Evolutionary conservation across 306 rosid species (phyloP).

Genomic region (Aeschynomene evenia): DNA sequence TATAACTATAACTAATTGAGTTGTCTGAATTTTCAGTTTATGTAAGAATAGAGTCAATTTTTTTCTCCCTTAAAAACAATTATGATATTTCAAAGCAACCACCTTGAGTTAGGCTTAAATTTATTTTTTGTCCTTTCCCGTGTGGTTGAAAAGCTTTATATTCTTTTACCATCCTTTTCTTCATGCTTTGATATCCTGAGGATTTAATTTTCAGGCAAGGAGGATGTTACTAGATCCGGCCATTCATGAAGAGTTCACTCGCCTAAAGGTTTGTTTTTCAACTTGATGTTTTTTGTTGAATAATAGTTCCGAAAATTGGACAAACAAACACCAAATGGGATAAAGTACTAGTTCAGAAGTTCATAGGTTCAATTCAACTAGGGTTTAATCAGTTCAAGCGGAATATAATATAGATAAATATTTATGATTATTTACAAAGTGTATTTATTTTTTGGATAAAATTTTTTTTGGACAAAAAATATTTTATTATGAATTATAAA

Average conservation of each 20-base stretch:
- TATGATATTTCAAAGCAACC: neutral
- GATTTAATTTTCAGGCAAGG: constrained; percentile 64
- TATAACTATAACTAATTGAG: neutral
- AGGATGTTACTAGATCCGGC: constrained; percentile 92
- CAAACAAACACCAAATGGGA: no score
- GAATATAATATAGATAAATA: no score
- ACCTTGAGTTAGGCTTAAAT: neutral
- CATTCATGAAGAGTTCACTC: constrained; percentile 91
- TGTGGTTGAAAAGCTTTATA: neutral
- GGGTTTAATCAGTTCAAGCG: no score
- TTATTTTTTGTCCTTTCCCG: neutral
- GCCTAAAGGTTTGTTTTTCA: constrained; percentile 69
- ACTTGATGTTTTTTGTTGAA: constrained; percentile 17
- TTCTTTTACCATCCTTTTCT: neutral
- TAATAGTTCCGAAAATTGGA: no score
- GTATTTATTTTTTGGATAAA: no score
- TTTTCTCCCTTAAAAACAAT: neutral
- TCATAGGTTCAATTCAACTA: no score
- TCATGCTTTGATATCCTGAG: neutral
- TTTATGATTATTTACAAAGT: no score
- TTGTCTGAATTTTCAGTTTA: neutral
- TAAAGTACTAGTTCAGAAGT: no score
- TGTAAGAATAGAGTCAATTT: neutral
- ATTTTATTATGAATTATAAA: no score
- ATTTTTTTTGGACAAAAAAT: no score